Evolutionary conservation across 1,284 basidiomycete genomes (phyloP).

Genomic region (Tylopilus sp.): DNA sequence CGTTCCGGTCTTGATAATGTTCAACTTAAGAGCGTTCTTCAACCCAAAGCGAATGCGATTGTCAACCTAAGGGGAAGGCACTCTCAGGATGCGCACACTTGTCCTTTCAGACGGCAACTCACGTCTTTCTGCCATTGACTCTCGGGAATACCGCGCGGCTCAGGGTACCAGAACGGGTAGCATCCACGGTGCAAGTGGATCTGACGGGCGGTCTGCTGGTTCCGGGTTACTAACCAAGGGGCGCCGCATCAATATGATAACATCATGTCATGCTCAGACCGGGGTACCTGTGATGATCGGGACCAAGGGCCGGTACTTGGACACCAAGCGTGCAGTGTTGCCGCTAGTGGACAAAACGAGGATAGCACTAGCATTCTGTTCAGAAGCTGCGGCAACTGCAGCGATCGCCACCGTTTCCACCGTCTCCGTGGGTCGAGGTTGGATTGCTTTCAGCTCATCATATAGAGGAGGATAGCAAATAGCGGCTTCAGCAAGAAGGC

Average conservation of each 20-base stretch:
- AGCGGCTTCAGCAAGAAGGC: constrained; percentile 88
- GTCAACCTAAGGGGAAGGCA: constrained; percentile 56
- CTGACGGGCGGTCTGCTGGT: constrained; percentile 93
- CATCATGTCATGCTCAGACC: not conserved
- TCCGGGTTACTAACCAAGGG: constrained; percentile 76
- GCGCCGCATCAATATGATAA: constrained; percentile 3
- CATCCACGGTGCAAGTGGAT: constrained; percentile 96
- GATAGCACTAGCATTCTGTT: constrained; percentile 93
- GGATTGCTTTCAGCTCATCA: constrained; percentile 79
- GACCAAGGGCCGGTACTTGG: constrained; percentile 93
- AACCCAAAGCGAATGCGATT: constrained; percentile 91
- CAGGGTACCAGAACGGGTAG: constrained; percentile 96
- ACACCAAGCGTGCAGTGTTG: constrained; percentile 93
- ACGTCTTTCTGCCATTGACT: constrained; percentile 99
- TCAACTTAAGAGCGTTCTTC: constrained; percentile 81
- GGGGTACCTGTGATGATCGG: constrained; percentile 88
- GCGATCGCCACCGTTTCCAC: constrained; percentile 93
- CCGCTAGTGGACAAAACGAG: constrained; percentile 96
- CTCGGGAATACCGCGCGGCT: constrained; percentile 81
- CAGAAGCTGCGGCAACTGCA: constrained; percentile 89
- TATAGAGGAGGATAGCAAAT: constrained; percentile 92
- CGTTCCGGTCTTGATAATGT: constrained; percentile 86
- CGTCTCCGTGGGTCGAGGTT: constrained; percentile 85
- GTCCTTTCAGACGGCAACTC: constrained; percentile 26
- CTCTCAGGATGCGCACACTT: constrained; percentile 1